Evolutionary conservation across 2,329 filamentous ascomycete genomes (phyloP).

Genomic region (Hypoxylon sp.): DNA sequence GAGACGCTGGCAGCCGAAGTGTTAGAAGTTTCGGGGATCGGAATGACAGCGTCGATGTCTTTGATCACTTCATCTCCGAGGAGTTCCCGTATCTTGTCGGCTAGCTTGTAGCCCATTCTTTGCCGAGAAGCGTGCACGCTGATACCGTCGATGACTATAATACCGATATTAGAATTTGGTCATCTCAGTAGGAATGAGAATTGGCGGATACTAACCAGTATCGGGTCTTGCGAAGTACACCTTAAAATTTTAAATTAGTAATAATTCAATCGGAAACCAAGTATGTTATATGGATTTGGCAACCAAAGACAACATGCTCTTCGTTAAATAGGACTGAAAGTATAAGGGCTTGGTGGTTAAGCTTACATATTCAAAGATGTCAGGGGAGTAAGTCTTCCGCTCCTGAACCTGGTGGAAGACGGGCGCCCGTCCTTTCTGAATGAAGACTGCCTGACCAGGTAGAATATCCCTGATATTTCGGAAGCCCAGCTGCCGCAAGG

Average conservation of each 20-base stretch:
- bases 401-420: constrained; percentile 76
- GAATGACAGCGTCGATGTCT: constrained; percentile 72
- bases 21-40: constrained; percentile 81
- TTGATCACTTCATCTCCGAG: constrained; percentile 73
- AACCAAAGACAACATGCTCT: background rate
- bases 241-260: constrained; percentile 60
- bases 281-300: constrained; percentile 59
- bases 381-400: constrained; percentile 74
- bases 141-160: constrained; percentile 37
- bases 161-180: constrained; percentile 6
- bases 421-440: constrained; percentile 76
- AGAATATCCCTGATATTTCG: constrained; percentile 75
- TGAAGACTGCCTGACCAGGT: constrained; percentile 81
- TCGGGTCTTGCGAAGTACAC: constrained; percentile 84
- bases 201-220: constrained; percentile 52
- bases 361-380: constrained; percentile 74
- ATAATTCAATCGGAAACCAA: background rate
- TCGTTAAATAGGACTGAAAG: background rate
- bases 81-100: constrained; percentile 72
- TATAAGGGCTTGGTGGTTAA: background rate
- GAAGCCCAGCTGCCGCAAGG: constrained; percentile 78
- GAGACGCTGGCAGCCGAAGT: constrained; percentile 78
- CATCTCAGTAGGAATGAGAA: background rate
- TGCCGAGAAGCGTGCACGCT: constrained; percentile 70
- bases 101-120: constrained; percentile 80